Evolutionary conservation across 257 asterid genomes (phyloP).

Genomic region (Mentha longifolia): DNA sequence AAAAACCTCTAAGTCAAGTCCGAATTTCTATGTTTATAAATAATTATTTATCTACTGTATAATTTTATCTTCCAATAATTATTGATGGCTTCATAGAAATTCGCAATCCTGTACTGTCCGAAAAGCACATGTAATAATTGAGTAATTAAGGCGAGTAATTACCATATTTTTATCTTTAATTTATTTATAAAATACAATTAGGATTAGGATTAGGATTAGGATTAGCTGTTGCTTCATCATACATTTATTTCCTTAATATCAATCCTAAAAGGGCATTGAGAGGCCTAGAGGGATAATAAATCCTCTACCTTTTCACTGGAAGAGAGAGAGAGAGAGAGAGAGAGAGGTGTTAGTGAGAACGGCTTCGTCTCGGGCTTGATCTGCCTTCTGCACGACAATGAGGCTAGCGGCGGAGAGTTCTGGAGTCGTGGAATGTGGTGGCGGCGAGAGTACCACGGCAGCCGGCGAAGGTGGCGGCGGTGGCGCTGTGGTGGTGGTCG

Average conservation of each 20-base stretch:
- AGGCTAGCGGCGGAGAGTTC: slow-evolving; percentile 37
- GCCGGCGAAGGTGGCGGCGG: slow-evolving; percentile 31
- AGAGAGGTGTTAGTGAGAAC: slow-evolving; percentile 21
- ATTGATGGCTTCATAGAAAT: neutral
- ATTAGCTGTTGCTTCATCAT: slow-evolving; percentile 24
- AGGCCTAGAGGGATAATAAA: slow-evolving; percentile 27
- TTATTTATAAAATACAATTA: neutral
- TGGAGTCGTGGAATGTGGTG: slow-evolving; percentile 36
- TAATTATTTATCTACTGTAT: too few relatives aligned
- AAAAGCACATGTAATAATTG: neutral
- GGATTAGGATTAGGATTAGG: slow-evolving; percentile 16
- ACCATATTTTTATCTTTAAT: neutral
- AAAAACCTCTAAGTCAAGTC: neutral
- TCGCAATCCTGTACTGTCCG: neutral
- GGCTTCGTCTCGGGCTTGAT: slow-evolving; percentile 31
- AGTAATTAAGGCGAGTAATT: slow-evolving; percentile 32
- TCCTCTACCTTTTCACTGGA: slow-evolving; percentile 8
- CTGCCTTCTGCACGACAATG: slow-evolving; percentile 40
- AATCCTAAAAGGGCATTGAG: slow-evolving; percentile 14
- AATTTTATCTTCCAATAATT: too few relatives aligned
- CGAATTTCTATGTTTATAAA: neutral
- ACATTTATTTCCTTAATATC: neutral
- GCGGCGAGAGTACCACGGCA: slow-evolving; percentile 32
- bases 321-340: slow-evolving; percentile 21
- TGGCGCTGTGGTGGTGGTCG: slow-evolving; percentile 74